A percentile compares a stretch with the other conserved stretches of the same genome.
Conservation (phyloP, 192 early-diverging fungal genomes). For the Coemansia sp. region DNA sequence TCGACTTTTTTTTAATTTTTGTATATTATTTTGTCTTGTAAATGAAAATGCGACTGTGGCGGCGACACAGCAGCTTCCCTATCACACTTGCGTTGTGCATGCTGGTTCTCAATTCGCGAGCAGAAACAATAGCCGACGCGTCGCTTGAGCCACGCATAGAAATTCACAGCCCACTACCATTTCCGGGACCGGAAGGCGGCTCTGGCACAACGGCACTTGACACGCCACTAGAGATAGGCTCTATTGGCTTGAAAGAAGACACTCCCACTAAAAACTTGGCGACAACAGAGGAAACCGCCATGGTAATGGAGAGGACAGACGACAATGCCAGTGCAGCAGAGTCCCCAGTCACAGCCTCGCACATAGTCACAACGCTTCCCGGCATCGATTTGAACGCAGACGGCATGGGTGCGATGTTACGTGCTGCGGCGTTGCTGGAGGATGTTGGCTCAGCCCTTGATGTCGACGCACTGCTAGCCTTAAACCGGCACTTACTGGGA, state of each 20-base stretch:
- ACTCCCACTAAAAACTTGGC: too few species aligned
- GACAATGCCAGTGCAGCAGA: background rate
- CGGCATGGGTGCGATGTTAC: background rate
- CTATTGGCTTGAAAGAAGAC: background rate
- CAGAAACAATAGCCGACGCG: background rate
- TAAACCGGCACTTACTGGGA: background rate
- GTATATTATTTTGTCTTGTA: background rate
- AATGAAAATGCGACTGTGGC: slow-evolving; percentile 1
- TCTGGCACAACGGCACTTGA: background rate
- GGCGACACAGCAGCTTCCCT: background rate
- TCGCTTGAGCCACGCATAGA: background rate
- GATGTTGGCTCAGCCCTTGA: background rate
- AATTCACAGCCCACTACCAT: background rate
- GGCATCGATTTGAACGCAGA: background rate
- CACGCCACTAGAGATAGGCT: background rate
- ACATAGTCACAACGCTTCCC: background rate
- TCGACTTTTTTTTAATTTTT: background rate
- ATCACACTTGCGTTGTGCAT: background rate
- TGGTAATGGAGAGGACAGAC: background rate
- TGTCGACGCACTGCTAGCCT: background rate
- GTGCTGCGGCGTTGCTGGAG: background rate
- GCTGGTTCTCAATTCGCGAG: slow-evolving; percentile 1
- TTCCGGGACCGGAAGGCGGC: background rate
- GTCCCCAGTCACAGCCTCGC: background rate
- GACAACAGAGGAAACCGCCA: background rate